phyloP scores from a whole-genome alignment of 495 filamentous ascomycete genomes.

The Annulohypoxylon maeteangense region DNA sequence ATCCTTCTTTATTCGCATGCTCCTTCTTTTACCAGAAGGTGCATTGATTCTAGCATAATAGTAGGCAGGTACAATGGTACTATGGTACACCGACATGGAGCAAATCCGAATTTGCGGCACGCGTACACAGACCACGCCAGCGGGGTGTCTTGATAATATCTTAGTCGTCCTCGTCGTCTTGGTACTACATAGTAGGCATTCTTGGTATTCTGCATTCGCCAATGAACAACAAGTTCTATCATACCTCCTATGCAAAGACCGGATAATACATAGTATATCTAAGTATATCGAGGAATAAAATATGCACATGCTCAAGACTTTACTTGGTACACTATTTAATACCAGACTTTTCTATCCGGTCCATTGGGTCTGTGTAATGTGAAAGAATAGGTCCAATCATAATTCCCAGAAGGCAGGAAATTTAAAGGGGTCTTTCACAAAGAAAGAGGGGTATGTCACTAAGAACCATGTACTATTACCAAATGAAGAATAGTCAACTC shows the following conservation, averaged over 20 bases:
- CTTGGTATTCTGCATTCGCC: background rate
- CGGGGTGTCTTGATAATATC: constrained; percentile 13
- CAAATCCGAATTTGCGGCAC: background rate
- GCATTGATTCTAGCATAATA: background rate
- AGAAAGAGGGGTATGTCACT: constrained; percentile 36
- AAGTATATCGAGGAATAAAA: background rate
- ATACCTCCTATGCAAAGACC: background rate
- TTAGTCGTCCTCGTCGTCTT: background rate
- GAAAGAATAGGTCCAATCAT: constrained; percentile 4
- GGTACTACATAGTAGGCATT: background rate
- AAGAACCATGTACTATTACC: constrained; percentile 22
- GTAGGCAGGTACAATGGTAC: too few relatives aligned
- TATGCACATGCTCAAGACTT: background rate
- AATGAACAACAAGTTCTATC: background rate
- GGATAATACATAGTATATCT: background rate
- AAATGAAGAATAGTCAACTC: constrained; percentile 16
- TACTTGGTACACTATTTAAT: too few relatives aligned
- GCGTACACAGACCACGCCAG: background rate
- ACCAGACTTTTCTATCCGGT: background rate
- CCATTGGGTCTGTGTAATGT: background rate
- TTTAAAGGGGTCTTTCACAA: constrained; percentile 24
- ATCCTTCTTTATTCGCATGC: constrained; percentile 22
- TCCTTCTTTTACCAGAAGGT: constrained; percentile 26
- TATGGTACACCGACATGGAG: background rate
- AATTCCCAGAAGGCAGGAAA: constrained; percentile 3